Percentiles rank a stretch among this genome's conserved stretches.
These are phyloP conservation scores for Penicillium fimorum DNA, from an alignment of 495 filamentous ascomycete genomes.

Conservation along the genomic window DNA sequence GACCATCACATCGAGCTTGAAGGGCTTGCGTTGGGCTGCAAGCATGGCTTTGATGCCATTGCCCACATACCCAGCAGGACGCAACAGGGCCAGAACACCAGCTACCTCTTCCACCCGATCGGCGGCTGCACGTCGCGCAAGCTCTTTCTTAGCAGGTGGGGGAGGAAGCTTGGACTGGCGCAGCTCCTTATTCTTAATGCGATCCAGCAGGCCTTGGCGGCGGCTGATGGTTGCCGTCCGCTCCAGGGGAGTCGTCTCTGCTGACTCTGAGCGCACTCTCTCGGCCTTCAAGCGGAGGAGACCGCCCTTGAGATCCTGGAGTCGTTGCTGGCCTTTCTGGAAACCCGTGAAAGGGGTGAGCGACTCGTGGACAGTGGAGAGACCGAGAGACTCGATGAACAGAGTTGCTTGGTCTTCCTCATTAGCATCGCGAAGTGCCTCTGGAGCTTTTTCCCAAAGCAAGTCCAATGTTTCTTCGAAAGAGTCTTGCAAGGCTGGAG, in stretches of 20 bases:
- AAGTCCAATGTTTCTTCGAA: slow-evolving; percentile 40
- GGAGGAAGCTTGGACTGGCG: slow-evolving; percentile 45
- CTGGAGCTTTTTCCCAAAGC: slow-evolving; percentile 40
- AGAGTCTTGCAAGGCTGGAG: slow-evolving; percentile 31
- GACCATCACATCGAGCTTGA: slow-evolving; percentile 38
- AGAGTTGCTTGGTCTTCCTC: slow-evolving; percentile 26
- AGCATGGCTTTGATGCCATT: slow-evolving; percentile 35
- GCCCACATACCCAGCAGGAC: slow-evolving; percentile 37
- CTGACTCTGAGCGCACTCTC: slow-evolving; percentile 25
- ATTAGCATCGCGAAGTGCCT: slow-evolving; percentile 25
- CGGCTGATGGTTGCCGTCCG: slow-evolving; percentile 35
- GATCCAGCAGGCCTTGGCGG: slow-evolving; percentile 42
- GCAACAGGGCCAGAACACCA: slow-evolving; percentile 37
- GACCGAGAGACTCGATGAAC: slow-evolving; percentile 35
- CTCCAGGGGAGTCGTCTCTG: slow-evolving; percentile 21
- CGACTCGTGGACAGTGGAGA: slow-evolving; percentile 41
- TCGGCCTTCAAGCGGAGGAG: slow-evolving; percentile 44
- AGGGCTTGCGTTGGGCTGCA: slow-evolving; percentile 41
- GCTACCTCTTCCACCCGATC: slow-evolving; percentile 45
- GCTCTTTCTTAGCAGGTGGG: slow-evolving; percentile 42
- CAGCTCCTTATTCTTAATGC: slow-evolving; percentile 46
- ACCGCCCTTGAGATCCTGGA: slow-evolving; percentile 46
- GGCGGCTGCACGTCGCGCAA: slow-evolving; percentile 38
- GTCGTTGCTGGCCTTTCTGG: slow-evolving; percentile 46
- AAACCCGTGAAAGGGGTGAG: slow-evolving; percentile 43